These are phyloP conservation scores for Phytophthora melonis DNA, from an alignment of 352 stramenopile genomes.

Conservation along the genomic window DNA sequence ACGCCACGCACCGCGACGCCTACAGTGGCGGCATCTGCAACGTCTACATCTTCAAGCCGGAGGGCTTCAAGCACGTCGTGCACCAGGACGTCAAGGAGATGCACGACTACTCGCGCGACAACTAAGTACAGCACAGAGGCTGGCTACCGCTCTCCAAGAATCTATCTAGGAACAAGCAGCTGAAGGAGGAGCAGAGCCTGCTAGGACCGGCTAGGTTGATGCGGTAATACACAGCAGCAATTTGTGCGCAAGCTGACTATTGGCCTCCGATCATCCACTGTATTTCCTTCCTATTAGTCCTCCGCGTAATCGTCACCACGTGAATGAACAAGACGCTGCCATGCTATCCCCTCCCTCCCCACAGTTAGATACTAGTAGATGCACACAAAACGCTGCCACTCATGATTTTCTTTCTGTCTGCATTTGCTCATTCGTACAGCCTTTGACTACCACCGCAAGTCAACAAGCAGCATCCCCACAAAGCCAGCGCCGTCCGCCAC, in stretches of 20 bases:
- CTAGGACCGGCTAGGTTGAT: slow-evolving; percentile 1
- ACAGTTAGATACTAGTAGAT: background rate
- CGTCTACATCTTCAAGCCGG: slow-evolving; percentile 98
- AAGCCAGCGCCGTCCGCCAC: slow-evolving; percentile 78
- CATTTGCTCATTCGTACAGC: slow-evolving; percentile 28
- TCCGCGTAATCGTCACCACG: slow-evolving; percentile 14
- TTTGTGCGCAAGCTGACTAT: slow-evolving; percentile 3
- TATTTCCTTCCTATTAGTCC: slow-evolving; percentile 16
- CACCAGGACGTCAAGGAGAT: slow-evolving; percentile 98
- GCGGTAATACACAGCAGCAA: slow-evolving; percentile 18
- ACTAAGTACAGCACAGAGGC: slow-evolving; percentile 36
- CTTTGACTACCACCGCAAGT: slow-evolving; percentile 61
- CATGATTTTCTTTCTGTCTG: slow-evolving; percentile 25
- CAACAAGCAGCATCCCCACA: slow-evolving; percentile 87
- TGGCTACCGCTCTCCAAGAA: too few species aligned
- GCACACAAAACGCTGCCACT: slow-evolving; percentile 29
- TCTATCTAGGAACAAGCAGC: too few species aligned
- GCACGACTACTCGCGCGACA: slow-evolving; percentile 90
- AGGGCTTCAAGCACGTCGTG: slow-evolving; percentile 97
- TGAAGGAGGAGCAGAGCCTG: background rate
- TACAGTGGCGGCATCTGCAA: slow-evolving; percentile 97
- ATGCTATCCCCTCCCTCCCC: slow-evolving; percentile 8
- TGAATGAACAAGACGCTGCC: slow-evolving; percentile 14
- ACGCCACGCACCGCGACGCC: slow-evolving; percentile 99
- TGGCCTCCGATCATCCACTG: slow-evolving; percentile 15